These are phyloP conservation scores for Zangia roseola DNA, from an alignment of 768 basidiomycete species.

Conservation along the genomic window DNA sequence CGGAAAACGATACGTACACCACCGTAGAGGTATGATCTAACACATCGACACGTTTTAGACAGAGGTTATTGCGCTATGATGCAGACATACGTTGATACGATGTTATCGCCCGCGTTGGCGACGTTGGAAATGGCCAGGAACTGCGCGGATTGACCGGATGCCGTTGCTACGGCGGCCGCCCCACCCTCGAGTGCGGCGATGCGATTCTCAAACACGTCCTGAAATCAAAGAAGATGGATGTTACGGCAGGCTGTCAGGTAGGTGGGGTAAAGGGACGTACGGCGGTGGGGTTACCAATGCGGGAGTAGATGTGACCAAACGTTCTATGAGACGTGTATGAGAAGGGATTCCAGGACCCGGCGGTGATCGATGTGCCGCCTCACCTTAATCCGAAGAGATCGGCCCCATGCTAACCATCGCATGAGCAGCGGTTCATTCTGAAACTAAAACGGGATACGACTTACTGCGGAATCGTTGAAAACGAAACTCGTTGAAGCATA, in stretches of 20 bases:
- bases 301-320: conserved; percentile 52
- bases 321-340: conserved; percentile 23
- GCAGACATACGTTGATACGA: conserved; percentile 54
- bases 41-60: background rate
- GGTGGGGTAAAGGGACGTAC: conserved; percentile 32
- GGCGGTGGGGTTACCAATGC: conserved; percentile 56
- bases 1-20: conserved; percentile 40
- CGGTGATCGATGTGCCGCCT: background rate
- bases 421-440: background rate
- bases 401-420: conserved; percentile 45
- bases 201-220: conserved; percentile 67
- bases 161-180: conserved; percentile 51
- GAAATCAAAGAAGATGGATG: background rate
- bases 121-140: conserved; percentile 57
- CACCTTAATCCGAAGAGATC: conserved; percentile 50
- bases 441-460: background rate
- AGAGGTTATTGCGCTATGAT: background rate
- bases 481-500: conserved; percentile 56
- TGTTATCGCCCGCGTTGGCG: conserved; percentile 58
- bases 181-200: conserved; percentile 67
- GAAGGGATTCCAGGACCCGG: background rate
- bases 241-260: background rate
- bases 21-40: conserved; percentile 55
- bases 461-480: conserved; percentile 53
- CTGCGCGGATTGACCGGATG: conserved; percentile 64